Conservation (phyloP, 2,329 filamentous ascomycete genomes). For the Alternaria solani region DNA sequence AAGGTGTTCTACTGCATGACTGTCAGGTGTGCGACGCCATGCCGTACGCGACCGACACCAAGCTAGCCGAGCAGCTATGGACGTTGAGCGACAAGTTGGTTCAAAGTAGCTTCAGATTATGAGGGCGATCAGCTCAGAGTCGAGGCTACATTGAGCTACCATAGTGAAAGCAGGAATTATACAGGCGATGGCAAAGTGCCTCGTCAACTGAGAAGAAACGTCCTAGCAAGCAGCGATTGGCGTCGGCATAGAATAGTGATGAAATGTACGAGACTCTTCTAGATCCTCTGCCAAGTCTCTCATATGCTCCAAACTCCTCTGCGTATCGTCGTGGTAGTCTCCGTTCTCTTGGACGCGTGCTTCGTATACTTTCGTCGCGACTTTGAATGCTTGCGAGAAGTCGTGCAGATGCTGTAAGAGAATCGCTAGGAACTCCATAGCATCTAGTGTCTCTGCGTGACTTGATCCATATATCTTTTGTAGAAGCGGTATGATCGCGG, state of each 20-base stretch:
- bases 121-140: background rate
- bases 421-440: background rate
- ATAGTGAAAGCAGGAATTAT: background rate
- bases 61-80: conserved; percentile 42
- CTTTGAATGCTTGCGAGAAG: background rate
- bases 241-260: too few species aligned
- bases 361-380: background rate
- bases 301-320: background rate
- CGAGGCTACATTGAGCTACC: too few species aligned
- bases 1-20: conserved; percentile 38
- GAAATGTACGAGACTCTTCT: background rate
- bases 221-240: too few species aligned
- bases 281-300: conserved; percentile 1
- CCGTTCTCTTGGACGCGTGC: too few species aligned
- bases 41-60: conserved; percentile 35
- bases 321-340: background rate
- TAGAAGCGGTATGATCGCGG: background rate
- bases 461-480: background rate
- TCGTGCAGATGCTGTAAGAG: background rate
- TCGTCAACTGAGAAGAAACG: background rate
- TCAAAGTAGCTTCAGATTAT: conserved; percentile 34
- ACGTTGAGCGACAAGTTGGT: conserved; percentile 42
- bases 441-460: background rate
- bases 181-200: too few species aligned
- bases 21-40: conserved; percentile 38